Evolutionary conservation across 2,329 filamentous ascomycete genomes (phyloP).

Genomic region (Akanthomyces lecanii): DNA sequence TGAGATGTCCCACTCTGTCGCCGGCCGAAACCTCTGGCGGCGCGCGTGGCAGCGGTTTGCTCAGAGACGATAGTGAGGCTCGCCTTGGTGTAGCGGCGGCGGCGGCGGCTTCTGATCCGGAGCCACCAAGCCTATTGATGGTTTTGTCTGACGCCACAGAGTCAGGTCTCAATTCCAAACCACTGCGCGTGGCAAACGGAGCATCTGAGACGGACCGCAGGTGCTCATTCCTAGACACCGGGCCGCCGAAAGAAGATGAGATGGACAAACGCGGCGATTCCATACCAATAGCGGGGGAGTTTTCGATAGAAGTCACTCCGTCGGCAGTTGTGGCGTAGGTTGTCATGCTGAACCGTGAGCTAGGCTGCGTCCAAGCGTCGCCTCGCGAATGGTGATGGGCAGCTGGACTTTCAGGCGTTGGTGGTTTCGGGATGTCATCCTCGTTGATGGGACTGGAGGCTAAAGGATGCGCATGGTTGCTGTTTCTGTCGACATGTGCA

Average conservation of each 20-base stretch:
- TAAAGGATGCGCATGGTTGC: constrained; percentile 29
- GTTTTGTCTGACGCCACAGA: background rate
- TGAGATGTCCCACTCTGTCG: constrained; percentile 63
- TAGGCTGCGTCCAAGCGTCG: constrained; percentile 45
- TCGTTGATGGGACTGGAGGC: constrained; percentile 35
- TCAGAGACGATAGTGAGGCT: constrained; percentile 34
- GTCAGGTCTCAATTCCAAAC: background rate
- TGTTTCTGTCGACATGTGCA: constrained; percentile 23
- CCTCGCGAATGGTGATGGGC: constrained; percentile 20
- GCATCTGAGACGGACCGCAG: background rate
- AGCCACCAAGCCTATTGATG: background rate
- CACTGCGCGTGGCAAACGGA: background rate
- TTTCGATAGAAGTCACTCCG: constrained; percentile 16
- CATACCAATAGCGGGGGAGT: background rate
- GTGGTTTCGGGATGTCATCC: constrained; percentile 25
- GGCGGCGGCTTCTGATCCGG: background rate
- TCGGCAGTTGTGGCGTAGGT: constrained; percentile 52
- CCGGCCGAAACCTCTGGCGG: constrained; percentile 57
- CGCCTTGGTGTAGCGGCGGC: background rate
- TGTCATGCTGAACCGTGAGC: constrained; percentile 60
- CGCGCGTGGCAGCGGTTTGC: constrained; percentile 58
- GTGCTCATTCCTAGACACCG: background rate
- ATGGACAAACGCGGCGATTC: background rate
- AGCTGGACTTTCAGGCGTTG: constrained; percentile 25
- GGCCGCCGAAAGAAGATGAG: background rate